Base-by-base conservation (phyloP, 2,329 filamentous ascomycete species). In the Dactylellina cionopaga region DNA sequence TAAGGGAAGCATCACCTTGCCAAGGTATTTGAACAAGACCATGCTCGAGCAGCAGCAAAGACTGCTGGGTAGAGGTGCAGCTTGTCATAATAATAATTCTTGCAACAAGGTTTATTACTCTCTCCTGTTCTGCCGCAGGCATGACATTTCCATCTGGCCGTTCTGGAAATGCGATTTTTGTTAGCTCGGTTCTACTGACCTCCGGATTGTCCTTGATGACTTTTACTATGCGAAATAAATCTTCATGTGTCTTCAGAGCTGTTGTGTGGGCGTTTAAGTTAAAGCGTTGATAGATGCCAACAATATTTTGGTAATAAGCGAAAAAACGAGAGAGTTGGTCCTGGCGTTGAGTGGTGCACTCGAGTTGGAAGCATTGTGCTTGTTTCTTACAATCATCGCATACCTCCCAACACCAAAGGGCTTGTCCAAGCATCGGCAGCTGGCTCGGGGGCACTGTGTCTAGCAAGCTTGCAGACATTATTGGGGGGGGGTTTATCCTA, bases 41-140 rank as follows among this genome's bases (percentile, higher is more conserved):
- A 46, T 74, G 33, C 35, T 78, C 76, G 1, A 78, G 55, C 3
- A 77, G 13, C 1, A 41, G 44, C 17, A 65, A 71, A 15, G 64
- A 73, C 27, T 75, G 70, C 3, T 41, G 37, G 2, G 51, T 51
- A 2, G 55, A 51, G 13, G 75, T 74, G 39, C 76, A 77, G 59
- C 76, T 77, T 15, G 76, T 65, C 76, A 77, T 78, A 3, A 74
- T 62, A 27, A 76, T 75, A 2, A 76, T 44, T 11, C 60, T 71
- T n/a, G 75, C 75, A 2, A 76, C 75, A 5, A 78, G 52, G 52
- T 77, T 75, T 11, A 77, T 51, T 4, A 75, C 75, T 25, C 59
- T 56, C 22, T 77, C 74, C 54, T 69, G 74, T 52, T 78, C 76
- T 9, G 17, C 5, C 6, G 29, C 15, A 3, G 39, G 25, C 17